These are phyloP conservation scores for Ambrosiella xylebori DNA, from an alignment of 2,329 filamentous ascomycete genomes.

Conservation along the genomic window DNA sequence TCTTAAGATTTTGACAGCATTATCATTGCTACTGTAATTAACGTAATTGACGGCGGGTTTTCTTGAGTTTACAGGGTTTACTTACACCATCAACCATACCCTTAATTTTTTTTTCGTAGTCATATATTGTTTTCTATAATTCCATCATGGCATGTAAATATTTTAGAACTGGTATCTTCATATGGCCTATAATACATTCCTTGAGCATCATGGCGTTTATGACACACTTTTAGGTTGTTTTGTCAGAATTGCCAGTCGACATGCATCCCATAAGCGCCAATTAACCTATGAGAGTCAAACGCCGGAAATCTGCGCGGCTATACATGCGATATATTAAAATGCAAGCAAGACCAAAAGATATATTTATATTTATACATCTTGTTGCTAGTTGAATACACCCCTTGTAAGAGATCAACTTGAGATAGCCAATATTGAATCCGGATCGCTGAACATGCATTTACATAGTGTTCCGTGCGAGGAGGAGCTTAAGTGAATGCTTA, in stretches of 20 bases:
- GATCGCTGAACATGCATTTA: neutral
- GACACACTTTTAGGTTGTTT: neutral
- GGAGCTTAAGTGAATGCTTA: neutral
- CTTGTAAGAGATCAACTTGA: no score
- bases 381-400: no score
- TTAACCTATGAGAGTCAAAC: neutral
- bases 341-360: neutral
- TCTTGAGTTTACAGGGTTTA: no score
- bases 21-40: neutral
- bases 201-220: no score
- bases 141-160: no score
- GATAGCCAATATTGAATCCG: no score
- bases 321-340: neutral
- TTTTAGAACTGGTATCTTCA: no score
- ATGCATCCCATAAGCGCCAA: neutral
- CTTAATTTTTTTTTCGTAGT: no score
- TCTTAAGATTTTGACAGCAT: neutral
- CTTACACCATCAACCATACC: no score
- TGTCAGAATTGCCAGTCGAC: neutral
- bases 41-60: neutral
- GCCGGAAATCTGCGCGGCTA: neutral
- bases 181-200: no score
- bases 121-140: no score
- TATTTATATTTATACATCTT: no score
- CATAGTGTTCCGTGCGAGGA: neutral